Evolutionary conservation across 192 early-diverging fungal species (phyloP).

Genomic region (Neocallimastix lanati): DNA sequence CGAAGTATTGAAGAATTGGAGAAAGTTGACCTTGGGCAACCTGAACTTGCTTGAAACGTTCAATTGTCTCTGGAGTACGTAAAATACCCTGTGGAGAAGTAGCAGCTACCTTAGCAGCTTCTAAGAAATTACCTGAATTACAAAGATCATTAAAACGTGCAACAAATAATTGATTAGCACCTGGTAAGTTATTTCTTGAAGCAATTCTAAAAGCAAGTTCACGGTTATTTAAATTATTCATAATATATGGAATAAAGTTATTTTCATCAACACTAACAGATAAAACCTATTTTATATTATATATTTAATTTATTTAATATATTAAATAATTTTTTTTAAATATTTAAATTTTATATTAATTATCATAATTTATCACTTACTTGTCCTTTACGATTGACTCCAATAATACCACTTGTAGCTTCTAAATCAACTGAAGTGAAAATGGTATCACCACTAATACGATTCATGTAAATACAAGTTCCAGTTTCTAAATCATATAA

Average conservation of each 20-base stretch:
- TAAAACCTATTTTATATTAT: too few species aligned
- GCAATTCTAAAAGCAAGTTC: conserved; percentile 83
- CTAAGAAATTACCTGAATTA: conserved; percentile 50
- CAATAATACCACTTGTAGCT: conserved; percentile 70
- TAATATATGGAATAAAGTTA: conserved; percentile 78
- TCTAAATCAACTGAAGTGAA: conserved; percentile 90
- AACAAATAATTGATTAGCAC: conserved; percentile 79
- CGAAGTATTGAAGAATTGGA: conserved; percentile 96
- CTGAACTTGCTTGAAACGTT: conserved; percentile 73
- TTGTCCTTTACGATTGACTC: conserved; percentile 90
- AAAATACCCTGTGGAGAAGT: conserved; percentile 86
- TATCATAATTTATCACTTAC: too few species aligned
- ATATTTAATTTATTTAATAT: too few species aligned
- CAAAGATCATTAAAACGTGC: conserved; percentile 82
- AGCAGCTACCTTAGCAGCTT: conserved; percentile 90
- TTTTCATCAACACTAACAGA: conserved; percentile 86
- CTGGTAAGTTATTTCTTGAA: conserved; percentile 74
- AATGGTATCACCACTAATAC: conserved; percentile 93
- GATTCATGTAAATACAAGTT: conserved; percentile 89
- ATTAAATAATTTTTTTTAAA: too few species aligned
- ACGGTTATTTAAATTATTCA: conserved; percentile 58
- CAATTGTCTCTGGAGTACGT: conserved; percentile 83
- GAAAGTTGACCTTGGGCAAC: conserved; percentile 58
- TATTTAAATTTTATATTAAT: too few species aligned
- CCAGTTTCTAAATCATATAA: conserved; percentile 91